Evolutionary conservation across 2,329 filamentous ascomycete species (phyloP), one percentile per base, ranked within the genome.

Genomic region (Xylaria arbuscula): DNA sequence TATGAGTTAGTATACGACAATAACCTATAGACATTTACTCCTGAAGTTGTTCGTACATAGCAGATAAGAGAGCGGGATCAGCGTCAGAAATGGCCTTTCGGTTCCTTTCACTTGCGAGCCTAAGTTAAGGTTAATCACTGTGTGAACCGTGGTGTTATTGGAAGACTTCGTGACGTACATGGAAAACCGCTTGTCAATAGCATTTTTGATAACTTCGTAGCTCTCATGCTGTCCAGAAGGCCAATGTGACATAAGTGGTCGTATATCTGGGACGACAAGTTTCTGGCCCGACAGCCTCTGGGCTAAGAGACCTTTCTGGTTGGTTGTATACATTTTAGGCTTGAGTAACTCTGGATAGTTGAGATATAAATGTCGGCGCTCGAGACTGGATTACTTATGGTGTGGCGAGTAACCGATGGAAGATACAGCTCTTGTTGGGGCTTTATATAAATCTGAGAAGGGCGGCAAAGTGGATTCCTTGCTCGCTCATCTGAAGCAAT

Each of bases 201-300:
- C 60, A 2, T 54, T 61, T 60, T 73, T 77, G 17, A 72, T 50
- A 2, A 19, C 58, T 38, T 69, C 53, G 24, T 75, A 77, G 19
- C 75, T 63, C 24, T 70, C 65, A 32, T 76, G 71, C 51, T 61
- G 60, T 24, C 62, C 62, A 13, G 68, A 53, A 3, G 75, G 74
- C 75, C 75, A 77, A 19, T 76, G 72, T 8, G 68, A 64, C 32
- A 77, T 71, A 17, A 75, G 70, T 1, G 73, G 74, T 40, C 69
- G 64, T 65, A 76, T 73, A 38, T 76, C 72, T 19, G 75, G 72
- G 32, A 77, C 75, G n/a, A 71, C 50, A 17, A 76, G 71, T n/a
- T 34, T 68, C 62, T 74, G 74, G 55, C 74, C 74, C n/a, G 71
- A 70, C 48, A 77, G 70, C 62, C 40, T 72, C 45, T 74, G 67